Conservation (phyloP, 2,329 filamentous ascomycete genomes). For the Colletotrichum musicola region DNA sequence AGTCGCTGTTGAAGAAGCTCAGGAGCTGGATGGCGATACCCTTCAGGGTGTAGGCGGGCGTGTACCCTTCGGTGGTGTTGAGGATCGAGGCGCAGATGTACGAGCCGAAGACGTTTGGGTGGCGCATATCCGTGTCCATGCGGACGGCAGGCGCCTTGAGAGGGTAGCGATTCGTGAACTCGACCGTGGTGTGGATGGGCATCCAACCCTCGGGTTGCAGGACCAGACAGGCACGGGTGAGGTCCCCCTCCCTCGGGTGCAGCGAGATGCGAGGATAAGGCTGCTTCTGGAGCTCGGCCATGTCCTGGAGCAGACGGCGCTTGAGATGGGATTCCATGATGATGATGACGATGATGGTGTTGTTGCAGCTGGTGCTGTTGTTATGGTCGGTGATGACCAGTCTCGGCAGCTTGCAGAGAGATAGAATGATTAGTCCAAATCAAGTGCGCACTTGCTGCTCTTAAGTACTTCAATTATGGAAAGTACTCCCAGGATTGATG, state of each 20-base stretch:
- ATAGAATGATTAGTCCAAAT: background rate
- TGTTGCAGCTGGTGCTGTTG: too few species aligned
- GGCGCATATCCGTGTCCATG: constrained; percentile 56
- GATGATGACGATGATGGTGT: background rate
- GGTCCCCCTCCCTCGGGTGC: constrained; percentile 51
- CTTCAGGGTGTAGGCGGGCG: constrained; percentile 64
- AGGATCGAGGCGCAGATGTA: constrained; percentile 64
- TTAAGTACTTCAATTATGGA: background rate
- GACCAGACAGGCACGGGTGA: constrained; percentile 56
- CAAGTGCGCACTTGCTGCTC: background rate
- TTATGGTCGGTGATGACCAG: too few species aligned
- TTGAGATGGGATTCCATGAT: constrained; percentile 21
- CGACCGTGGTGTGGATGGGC: constrained; percentile 58
- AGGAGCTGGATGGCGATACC: constrained; percentile 63
- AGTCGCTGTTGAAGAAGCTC: constrained; percentile 63
- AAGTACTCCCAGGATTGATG: background rate
- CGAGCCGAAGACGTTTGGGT: constrained; percentile 58
- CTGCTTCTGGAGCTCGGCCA: constrained; percentile 57
- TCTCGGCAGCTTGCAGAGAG: background rate
- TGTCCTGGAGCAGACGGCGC: constrained; percentile 55
- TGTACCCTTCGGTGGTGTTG: constrained; percentile 56
- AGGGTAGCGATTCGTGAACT: constrained; percentile 53
- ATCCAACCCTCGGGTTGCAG: constrained; percentile 54
- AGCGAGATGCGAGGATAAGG: constrained; percentile 62
- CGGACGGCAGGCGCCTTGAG: constrained; percentile 52